phyloP scores from a whole-genome alignment of 148 eudicot species.

The Fagopyrum esculentum region DNA sequence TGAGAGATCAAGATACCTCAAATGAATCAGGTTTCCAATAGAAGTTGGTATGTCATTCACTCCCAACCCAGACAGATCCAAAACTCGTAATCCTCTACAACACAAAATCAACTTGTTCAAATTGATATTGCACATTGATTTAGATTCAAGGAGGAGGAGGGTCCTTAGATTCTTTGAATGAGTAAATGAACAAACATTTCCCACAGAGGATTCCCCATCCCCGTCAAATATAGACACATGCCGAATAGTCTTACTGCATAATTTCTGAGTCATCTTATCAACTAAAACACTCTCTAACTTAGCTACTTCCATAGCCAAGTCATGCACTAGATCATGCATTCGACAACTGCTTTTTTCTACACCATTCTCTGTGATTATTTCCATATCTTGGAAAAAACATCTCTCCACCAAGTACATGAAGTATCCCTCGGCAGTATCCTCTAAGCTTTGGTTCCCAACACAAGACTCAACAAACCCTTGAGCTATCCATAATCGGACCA shows the following conservation, averaged over 20 bases:
- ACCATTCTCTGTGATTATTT: not conserved
- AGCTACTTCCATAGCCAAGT: slow-evolving; percentile 15
- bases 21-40: slow-evolving; percentile 16
- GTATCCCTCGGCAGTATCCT: slow-evolving; percentile 4
- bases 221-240: not conserved
- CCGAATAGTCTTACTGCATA: not conserved
- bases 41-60: slow-evolving; percentile 10
- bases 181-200: not conserved
- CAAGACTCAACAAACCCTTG: slow-evolving; percentile 15
- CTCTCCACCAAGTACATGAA: too few species aligned
- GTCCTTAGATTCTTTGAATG: not conserved
- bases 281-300: slow-evolving; percentile 1
- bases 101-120: not conserved
- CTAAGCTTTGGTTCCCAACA: slow-evolving; percentile 4
- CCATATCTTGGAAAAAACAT: too few species aligned
- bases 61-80: slow-evolving; percentile 12
- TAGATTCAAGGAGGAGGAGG: not conserved
- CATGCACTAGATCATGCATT: slow-evolving; percentile 23
- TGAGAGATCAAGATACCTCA: slow-evolving; percentile 24
- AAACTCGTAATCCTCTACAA: slow-evolving; percentile 12
- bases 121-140: not conserved
- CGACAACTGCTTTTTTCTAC: not conserved
- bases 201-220: not conserved
- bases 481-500: slow-evolving; percentile 20
- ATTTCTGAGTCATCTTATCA: not conserved